Conservation (phyloP, 148 eudicot genomes). For the Vaccinium vitisidaea region DNA sequence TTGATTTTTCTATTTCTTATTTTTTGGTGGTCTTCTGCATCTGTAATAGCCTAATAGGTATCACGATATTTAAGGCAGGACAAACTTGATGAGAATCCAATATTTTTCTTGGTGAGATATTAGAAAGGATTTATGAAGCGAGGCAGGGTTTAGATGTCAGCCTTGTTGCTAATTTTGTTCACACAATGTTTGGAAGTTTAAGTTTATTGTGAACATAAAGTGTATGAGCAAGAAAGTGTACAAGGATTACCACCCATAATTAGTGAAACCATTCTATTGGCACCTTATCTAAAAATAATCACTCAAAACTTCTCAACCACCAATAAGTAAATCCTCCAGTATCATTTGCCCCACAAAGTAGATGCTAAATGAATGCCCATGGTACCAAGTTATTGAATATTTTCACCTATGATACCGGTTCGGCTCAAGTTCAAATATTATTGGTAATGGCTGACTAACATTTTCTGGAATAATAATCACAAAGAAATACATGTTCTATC, state of each 20-base stretch:
- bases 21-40: neutral
- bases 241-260: neutral
- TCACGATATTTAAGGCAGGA: neutral
- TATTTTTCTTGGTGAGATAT: neutral
- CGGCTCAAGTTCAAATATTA: neutral
- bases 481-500: neutral
- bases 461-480: neutral
- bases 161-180: neutral
- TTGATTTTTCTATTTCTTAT: neutral
- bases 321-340: neutral
- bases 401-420: neutral
- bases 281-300: neutral
- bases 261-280: neutral
- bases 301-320: neutral
- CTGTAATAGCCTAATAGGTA: neutral
- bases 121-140: neutral
- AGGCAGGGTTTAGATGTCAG: neutral
- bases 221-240: neutral
- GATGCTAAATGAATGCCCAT: neutral
- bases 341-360: neutral
- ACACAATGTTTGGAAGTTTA: neutral
- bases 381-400: neutral
- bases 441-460: neutral
- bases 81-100: neutral
- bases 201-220: neutral